Percentiles rank a stretch among this genome's conserved stretches.
Conservation (phyloP, 1,139 yeast genomes). For the Yarrowia galli region DNA sequence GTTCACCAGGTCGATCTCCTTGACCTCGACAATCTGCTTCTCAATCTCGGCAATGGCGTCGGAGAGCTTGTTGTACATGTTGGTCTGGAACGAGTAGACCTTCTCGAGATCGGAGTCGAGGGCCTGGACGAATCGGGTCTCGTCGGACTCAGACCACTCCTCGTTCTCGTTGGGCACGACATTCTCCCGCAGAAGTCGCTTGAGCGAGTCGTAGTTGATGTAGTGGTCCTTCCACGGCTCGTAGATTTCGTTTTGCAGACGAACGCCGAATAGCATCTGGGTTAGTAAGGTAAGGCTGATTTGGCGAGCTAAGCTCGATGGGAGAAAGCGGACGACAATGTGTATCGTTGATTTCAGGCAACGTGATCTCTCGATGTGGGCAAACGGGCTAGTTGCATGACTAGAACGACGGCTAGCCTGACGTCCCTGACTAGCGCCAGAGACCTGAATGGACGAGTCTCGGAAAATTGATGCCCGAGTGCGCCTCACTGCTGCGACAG, state of each 20-base stretch:
- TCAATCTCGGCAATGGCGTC: slow-evolving; percentile 71
- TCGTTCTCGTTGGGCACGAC: slow-evolving; percentile 54
- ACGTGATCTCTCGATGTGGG: no score
- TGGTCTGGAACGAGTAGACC: slow-evolving; percentile 85
- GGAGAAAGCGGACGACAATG: no score
- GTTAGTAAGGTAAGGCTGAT: slow-evolving; percentile 9
- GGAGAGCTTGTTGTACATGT: slow-evolving; percentile 73
- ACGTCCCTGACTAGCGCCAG: no score
- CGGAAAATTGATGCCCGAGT: no score
- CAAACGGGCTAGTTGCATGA: no score
- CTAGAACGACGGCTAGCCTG: no score
- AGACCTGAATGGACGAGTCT: no score
- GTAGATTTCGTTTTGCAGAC: slow-evolving; percentile 79
- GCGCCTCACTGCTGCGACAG: no score
- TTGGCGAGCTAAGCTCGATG: no score
- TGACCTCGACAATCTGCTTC: slow-evolving; percentile 60
- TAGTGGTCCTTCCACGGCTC: slow-evolving; percentile 90
- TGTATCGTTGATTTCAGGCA: no score
- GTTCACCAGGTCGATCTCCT: slow-evolving; percentile 54
- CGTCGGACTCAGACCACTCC: slow-evolving; percentile 81
- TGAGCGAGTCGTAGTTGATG: slow-evolving; percentile 77
- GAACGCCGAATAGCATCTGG: slow-evolving; percentile 83
- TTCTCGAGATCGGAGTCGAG: slow-evolving; percentile 87
- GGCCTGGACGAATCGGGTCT: slow-evolving; percentile 78
- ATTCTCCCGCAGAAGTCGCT: slow-evolving; percentile 82